A percentile compares a stretch with the other conserved stretches of the same genome.
Evolutionary conservation across 2,329 filamentous ascomycete genomes (phyloP).

Genomic region (Clarireedia monteithiana): DNA sequence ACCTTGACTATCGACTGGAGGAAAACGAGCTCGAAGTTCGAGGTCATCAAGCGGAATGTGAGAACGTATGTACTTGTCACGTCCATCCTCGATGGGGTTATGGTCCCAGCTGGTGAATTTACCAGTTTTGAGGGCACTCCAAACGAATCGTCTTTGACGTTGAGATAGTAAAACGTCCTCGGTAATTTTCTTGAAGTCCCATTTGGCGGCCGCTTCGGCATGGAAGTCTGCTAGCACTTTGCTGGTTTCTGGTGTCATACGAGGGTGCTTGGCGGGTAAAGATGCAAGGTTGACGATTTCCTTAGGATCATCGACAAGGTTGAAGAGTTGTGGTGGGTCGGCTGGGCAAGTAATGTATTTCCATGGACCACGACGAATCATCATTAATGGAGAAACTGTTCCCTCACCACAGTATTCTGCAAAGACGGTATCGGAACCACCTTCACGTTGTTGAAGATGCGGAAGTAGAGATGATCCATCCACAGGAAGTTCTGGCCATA

Average conservation of each 20-base stretch:
- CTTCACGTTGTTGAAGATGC: constrained; percentile 58
- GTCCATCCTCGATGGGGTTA: constrained; percentile 64
- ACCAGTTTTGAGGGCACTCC: constrained; percentile 70
- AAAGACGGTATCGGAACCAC: constrained; percentile 75
- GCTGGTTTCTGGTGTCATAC: constrained; percentile 28
- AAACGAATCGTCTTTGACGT: constrained; percentile 69
- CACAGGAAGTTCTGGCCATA: constrained; percentile 67
- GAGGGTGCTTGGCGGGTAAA: constrained; percentile 30
- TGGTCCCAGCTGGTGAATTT: constrained; percentile 79
- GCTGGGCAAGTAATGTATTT: constrained; percentile 85
- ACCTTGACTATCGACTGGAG: constrained; percentile 45
- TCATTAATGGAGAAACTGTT: constrained; percentile 80
- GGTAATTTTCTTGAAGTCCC: constrained; percentile 76
- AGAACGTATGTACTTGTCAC: constrained; percentile 74
- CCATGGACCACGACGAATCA: constrained; percentile 85
- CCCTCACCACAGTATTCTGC: constrained; percentile 95
- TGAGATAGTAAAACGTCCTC: constrained; percentile 68
- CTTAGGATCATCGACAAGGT: constrained; percentile 57
- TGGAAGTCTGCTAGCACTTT: constrained; percentile 55
- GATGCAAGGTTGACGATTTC: constrained; percentile 32
- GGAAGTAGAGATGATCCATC: constrained; percentile 77
- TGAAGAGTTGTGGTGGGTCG: constrained; percentile 78
- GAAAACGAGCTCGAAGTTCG: constrained; percentile 68
- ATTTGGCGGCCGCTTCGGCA: constrained; percentile 64
- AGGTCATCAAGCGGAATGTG: constrained; percentile 75